Percentiles rank a stretch among this genome's conserved stretches.
These are phyloP conservation scores for Colletotrichum costaricense DNA, from an alignment of 2,329 filamentous ascomycete genomes.

Conservation along the genomic window DNA sequence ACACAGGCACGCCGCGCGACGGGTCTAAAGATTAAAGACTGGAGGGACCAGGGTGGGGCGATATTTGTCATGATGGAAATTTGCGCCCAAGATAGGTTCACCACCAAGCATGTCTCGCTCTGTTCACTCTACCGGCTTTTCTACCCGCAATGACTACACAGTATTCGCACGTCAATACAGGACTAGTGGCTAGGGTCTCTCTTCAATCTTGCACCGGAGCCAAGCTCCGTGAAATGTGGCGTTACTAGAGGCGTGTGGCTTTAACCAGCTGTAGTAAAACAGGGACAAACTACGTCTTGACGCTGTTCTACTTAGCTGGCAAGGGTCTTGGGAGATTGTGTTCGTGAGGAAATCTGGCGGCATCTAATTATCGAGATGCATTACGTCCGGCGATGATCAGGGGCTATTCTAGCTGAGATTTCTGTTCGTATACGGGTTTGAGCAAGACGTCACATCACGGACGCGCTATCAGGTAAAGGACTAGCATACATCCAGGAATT, in stretches of 20 bases:
- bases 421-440: too few species aligned
- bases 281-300: background rate
- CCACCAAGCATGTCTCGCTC: background rate
- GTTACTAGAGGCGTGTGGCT: background rate
- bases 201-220: background rate
- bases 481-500: background rate
- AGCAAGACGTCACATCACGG: too few species aligned
- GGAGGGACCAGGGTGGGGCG: background rate
- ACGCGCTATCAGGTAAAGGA: background rate
- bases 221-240: background rate
- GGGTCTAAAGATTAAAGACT: background rate
- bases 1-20: too few species aligned
- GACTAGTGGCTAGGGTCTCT: background rate
- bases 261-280: background rate
- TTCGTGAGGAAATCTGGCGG: background rate
- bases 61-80: slow-evolving; percentile 24
- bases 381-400: background rate
- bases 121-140: background rate
- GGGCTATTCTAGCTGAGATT: background rate
- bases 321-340: background rate
- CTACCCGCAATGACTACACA: background rate
- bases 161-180: background rate
- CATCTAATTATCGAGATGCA: background rate
- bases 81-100: background rate
- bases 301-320: background rate